Evolutionary conservation across 208 protist species (phyloP), one percentile per base, ranked within the genome.

Genomic region (Acanthamoeba royreba): DNA sequence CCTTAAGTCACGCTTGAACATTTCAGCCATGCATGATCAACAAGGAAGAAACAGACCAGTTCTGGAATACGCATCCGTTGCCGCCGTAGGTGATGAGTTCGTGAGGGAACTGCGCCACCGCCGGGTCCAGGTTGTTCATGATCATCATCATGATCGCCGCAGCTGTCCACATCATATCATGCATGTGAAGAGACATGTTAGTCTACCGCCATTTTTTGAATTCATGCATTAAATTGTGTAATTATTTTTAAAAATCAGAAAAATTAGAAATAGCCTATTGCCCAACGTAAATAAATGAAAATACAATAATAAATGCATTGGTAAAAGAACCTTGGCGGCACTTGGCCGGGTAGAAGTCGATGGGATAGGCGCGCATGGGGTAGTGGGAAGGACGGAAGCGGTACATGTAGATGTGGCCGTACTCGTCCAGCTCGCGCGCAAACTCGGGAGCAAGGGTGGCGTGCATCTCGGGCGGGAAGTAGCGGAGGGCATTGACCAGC

Each of bases 391-490:
- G 98, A 55, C 96, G 96, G 63, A 98, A 98, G 25, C 98, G 85
- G 91, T 98, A 98, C 97, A 98, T 98, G 93, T 98, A 98, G 81
- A 98, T 98, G 79, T 98, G 97, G 19, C 98, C 98, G 90, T 97
- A 98, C 7, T 63, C 94, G 35, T 95, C 83, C 52, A 98, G 74
- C 86, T 98, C 98, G 15, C 94, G 72, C 25, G 90, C 81, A 86
- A 98, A 98, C 89, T 98, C 97, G 35, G 53, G 42, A n/a, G 96
- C 97, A 9, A 98, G 95, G 13, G 61, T 45, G 31, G 52, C 77
- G 92, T 98, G 97, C 45, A 94, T 66, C 42, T 93, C 63, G 4
- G 79, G 43, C 35, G 96, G 95, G 40, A 98, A 98, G 94, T 98
- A 98, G 61, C 97, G 91, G 31, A 98, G 79, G 49, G 97, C 96